Conservation (phyloP, 305 asterid genomes). For the Fraxinus xanthoxyloides region DNA sequence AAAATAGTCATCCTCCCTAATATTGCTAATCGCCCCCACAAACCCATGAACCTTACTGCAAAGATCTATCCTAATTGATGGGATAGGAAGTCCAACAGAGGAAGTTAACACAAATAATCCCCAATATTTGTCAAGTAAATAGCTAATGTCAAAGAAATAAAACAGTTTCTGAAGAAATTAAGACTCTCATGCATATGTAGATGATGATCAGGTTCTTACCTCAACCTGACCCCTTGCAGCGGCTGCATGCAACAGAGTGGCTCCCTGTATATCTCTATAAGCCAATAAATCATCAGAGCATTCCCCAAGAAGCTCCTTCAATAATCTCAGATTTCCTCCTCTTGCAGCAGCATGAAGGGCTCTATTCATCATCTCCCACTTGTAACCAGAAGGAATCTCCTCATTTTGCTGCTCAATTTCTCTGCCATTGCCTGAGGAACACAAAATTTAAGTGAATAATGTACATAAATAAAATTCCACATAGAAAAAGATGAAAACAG, state of each 20-base stretch:
- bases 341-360: constrained; percentile 94
- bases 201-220: constrained; percentile 38
- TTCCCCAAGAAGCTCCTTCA: constrained; percentile 70
- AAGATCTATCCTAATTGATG: background rate
- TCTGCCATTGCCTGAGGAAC: constrained; percentile 28
- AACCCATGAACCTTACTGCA: background rate
- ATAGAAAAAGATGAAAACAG: no score
- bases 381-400: constrained; percentile 68
- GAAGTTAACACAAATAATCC: background rate
- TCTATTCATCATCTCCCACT: constrained; percentile 74
- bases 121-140: background rate
- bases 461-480: no score
- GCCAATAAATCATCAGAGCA: constrained; percentile 56
- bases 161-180: background rate
- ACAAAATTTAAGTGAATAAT: constrained; percentile 4
- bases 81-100: background rate
- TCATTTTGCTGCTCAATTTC: constrained; percentile 42
- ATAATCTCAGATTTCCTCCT: constrained; percentile 70
- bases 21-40: background rate
- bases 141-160: background rate
- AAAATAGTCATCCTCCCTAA: background rate
- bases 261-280: constrained; percentile 71
- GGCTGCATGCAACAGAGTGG: constrained; percentile 80
- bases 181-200: background rate
- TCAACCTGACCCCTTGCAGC: constrained; percentile 87